These are phyloP conservation scores for Neonectria faginata DNA, from an alignment of 2,329 filamentous ascomycete genomes.

Conservation along the genomic window DNA sequence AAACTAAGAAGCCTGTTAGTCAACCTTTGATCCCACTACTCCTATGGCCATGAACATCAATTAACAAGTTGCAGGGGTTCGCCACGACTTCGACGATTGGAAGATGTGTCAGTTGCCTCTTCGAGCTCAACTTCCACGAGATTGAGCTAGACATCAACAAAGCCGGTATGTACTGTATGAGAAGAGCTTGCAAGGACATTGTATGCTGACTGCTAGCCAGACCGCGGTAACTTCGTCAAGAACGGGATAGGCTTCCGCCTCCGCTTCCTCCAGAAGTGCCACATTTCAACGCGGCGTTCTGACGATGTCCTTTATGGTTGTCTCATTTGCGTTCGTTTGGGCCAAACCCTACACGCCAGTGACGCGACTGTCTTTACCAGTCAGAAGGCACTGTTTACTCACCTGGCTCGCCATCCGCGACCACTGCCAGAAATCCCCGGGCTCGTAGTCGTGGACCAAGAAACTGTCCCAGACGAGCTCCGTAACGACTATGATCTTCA, in stretches of 20 bases:
- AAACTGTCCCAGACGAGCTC: constrained; percentile 53
- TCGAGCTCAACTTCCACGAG: constrained; percentile 64
- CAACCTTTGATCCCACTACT: not conserved
- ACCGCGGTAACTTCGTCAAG: constrained; percentile 60
- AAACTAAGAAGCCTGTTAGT: constrained; percentile 61
- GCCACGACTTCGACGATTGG: constrained; percentile 57
- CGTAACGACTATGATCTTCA: constrained; percentile 67
- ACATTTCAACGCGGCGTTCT: constrained; percentile 60
- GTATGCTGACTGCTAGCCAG: constrained; percentile 45
- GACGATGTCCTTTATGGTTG: constrained; percentile 68
- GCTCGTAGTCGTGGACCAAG: constrained; percentile 60
- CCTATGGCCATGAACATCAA: not conserved
- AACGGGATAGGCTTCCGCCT: constrained; percentile 62
- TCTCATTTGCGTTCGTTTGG: constrained; percentile 64
- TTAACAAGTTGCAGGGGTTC: constrained; percentile 52
- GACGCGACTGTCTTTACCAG: constrained; percentile 69
- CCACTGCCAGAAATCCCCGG: constrained; percentile 63
- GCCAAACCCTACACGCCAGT: constrained; percentile 63
- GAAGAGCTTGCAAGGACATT: no score
- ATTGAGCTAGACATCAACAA: constrained; percentile 65
- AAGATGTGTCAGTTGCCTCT: constrained; percentile 65
- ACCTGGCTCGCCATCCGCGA: constrained; percentile 65
- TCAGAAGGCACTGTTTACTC: constrained; percentile 63
- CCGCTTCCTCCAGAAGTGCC: constrained; percentile 68
- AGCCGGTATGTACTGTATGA: constrained; percentile 53